Evolutionary conservation across 2,329 filamentous ascomycete species (phyloP).

Genomic region (Anisogramma anomala): DNA sequence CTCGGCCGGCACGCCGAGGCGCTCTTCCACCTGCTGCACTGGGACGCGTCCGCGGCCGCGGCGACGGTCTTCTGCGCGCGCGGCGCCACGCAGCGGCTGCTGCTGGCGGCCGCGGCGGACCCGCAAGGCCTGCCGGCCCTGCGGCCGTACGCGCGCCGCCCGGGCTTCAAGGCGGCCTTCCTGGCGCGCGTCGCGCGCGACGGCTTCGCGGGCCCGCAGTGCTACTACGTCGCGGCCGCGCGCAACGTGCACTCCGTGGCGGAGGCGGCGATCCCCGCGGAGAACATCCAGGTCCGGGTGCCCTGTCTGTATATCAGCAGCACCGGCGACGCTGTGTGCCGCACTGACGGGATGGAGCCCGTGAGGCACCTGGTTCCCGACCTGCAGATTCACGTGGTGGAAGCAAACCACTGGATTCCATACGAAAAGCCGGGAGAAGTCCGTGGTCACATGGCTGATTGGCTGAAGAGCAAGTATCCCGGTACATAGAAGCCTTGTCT

Average conservation of each 20-base stretch:
- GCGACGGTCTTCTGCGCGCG: slow-evolving; percentile 26
- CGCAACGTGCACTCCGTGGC: slow-evolving; percentile 14
- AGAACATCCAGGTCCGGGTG: slow-evolving; percentile 16
- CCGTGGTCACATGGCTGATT: slow-evolving; percentile 9
- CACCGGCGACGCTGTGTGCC: slow-evolving; percentile 20
- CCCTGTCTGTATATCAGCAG: slow-evolving; percentile 20
- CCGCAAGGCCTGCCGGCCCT: slow-evolving; percentile 16
- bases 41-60: slow-evolving; percentile 18
- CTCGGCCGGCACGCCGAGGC: slow-evolving; percentile 28
- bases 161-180: slow-evolving; percentile 18
- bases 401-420: slow-evolving; percentile 22
- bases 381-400: slow-evolving; percentile 17
- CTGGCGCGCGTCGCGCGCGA: slow-evolving; percentile 18
- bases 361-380: slow-evolving; percentile 18
- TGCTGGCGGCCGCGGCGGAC: slow-evolving; percentile 16
- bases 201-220: slow-evolving; percentile 21
- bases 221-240: slow-evolving; percentile 19
- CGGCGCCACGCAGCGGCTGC: slow-evolving; percentile 23
- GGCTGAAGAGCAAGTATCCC: slow-evolving; percentile 4
- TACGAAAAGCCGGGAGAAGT: slow-evolving; percentile 21
- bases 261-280: slow-evolving; percentile 14
- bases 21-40: slow-evolving; percentile 25
- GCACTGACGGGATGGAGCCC: slow-evolving; percentile 15
- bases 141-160: slow-evolving; percentile 18
- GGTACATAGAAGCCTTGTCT: no score